Conservation (phyloP, 768 basidiomycete genomes). For the Exsudoporus frostii region DNA sequence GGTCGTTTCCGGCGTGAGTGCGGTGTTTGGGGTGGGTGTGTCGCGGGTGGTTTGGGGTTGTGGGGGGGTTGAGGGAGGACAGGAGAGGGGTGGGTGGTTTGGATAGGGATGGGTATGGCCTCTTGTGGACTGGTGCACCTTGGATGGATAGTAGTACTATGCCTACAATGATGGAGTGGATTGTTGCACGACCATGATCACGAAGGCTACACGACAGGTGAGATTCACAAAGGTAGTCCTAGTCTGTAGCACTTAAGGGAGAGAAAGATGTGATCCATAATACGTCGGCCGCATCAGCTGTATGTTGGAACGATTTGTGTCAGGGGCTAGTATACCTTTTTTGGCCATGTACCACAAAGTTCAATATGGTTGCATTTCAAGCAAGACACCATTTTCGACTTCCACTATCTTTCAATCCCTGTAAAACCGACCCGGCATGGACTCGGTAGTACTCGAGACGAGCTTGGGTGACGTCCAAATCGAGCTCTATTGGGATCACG, state of each 20-base stretch:
- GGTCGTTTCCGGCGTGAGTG: constrained; percentile 42
- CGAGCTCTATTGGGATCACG: constrained; percentile 92
- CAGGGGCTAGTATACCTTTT: background rate
- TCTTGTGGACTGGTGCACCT: too few relatives aligned
- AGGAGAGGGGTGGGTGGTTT: background rate
- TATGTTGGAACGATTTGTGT: too few relatives aligned
- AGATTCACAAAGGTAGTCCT: background rate
- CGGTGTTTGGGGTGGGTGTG: background rate
- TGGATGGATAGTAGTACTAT: background rate
- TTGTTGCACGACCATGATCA: background rate
- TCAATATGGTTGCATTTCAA: background rate
- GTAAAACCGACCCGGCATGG: constrained; percentile 15
- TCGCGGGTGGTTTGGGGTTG: background rate
- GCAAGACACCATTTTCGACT: background rate
- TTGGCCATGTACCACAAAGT: background rate
- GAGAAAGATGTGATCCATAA: too few relatives aligned
- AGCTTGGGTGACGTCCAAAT: constrained; percentile 83
- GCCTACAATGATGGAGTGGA: background rate
- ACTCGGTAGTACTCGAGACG: constrained; percentile 74
- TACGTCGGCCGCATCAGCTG: too few relatives aligned
- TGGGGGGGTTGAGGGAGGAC: too few relatives aligned
- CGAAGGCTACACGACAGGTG: background rate
- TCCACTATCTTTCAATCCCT: background rate
- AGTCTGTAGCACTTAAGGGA: background rate
- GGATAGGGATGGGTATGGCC: background rate